Evolutionary conservation across 2,329 filamentous ascomycete species (phyloP).

Genomic region (Fusarium sp.): DNA sequence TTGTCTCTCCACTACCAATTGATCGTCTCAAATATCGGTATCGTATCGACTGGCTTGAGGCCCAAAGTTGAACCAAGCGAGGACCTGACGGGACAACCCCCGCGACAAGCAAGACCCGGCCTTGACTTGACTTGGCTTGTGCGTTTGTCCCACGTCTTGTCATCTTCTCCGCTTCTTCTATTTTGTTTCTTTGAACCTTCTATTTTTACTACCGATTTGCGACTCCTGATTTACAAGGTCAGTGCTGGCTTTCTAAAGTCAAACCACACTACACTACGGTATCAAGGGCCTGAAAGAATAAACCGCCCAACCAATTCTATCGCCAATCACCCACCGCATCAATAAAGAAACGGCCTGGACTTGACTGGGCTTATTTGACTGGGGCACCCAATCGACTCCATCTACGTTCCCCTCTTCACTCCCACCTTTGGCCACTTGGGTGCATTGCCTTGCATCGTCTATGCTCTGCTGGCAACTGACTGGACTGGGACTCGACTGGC

Average conservation of each 20-base stretch:
- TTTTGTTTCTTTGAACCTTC: conserved; percentile 33
- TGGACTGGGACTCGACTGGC: conserved; percentile 35
- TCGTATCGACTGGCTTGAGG: conserved; percentile 17
- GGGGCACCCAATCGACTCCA: conserved; percentile 38
- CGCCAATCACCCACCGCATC: conserved; percentile 29
- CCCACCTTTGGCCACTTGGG: conserved; percentile 45
- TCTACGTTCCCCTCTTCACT: conserved; percentile 32
- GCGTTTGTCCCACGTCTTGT: conserved; percentile 7
- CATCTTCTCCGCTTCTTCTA: conserved; percentile 30
- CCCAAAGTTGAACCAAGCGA: conserved; percentile 30
- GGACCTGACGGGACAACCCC: conserved; percentile 10
- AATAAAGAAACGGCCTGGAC: conserved; percentile 10
- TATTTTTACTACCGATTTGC: conserved; percentile 9
- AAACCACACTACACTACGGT: neutral
- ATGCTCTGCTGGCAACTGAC: conserved; percentile 9
- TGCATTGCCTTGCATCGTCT: conserved; percentile 48
- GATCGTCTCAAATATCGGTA: conserved; percentile 21
- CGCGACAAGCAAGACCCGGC: conserved; percentile 17
- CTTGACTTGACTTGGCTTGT: conserved; percentile 9
- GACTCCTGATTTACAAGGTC: conserved; percentile 20
- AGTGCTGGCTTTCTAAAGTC: conserved; percentile 14
- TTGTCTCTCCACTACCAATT: conserved; percentile 10
- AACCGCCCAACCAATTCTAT: conserved; percentile 3
- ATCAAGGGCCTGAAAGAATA: conserved; percentile 9
- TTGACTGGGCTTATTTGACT: conserved; percentile 13